Base-by-base conservation (phyloP, 345 rosid genomes). In the Gossypium turneri region DNA sequence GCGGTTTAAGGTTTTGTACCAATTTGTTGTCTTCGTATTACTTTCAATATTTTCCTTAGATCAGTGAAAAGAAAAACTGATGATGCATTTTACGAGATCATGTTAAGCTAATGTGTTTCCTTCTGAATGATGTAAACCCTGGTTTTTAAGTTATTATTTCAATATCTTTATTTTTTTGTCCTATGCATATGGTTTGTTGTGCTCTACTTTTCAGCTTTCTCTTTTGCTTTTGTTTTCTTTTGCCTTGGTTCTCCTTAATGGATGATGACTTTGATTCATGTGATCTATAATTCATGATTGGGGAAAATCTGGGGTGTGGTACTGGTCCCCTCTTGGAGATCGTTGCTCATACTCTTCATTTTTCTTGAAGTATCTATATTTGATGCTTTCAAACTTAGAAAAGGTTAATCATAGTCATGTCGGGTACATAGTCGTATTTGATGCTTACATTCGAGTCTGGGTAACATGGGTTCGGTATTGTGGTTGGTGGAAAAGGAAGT, bases 41-140 rank as follows among this genome's bases (percentile, higher is more conserved):
- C 17, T 65, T 34, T 65, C n/a, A 27, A 61, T 66, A 65, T 75
- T 53, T 55, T 68, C 44, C 58, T n/a, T 68, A 44, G 47, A 12
- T 25, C 24, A 20, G 45, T 63, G 78, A 70, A 20, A 48, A 34
- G 41, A 34, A 34, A 34, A 34, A 34, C 41, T 5, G 6, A 1
- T 34, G 45, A 57, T 19, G 25, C 60, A 57, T 70, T 38, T 47
- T 45, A 48, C n/a, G 24, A 43, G 22, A 47, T 67, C 55, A 16
- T 45, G 8, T 22, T 57, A 10, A 4, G 16, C 34, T 25, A 25
- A 25, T 24, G 51, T 41, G 47, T 75, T 47, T 70, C 66, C 47
- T 70, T 70, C 19, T 41, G 62, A 34, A 57, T 24, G 56, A 25
- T 81, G 83, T 74, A 70, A 77, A 47, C 74, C 43, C 11, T 68